Evolutionary conservation across 139 green algal species (phyloP).

Genomic region (Astrephomene gubernaculifera): DNA sequence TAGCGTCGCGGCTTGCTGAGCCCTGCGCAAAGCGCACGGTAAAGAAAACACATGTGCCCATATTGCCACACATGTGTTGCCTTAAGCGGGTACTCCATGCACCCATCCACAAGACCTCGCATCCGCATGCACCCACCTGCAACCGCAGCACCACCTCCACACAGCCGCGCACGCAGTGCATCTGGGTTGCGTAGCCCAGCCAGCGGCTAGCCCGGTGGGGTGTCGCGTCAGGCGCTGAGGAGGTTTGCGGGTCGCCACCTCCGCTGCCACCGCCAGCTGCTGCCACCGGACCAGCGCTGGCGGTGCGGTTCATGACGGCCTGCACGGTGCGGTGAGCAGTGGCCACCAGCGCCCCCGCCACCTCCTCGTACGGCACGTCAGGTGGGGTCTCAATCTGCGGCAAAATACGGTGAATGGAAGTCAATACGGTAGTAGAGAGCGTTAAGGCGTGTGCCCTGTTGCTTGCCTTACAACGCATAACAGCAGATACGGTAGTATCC

Average conservation of each 20-base stretch:
- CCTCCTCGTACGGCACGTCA: neutral
- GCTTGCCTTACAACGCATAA: no score
- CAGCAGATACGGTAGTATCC: no score
- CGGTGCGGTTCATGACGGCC: neutral
- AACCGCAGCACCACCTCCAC: neutral
- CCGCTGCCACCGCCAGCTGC: neutral
- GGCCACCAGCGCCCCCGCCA: neutral
- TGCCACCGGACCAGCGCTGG: neutral
- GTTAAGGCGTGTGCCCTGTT: no score
- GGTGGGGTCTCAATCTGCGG: neutral
- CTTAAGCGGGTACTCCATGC: no score
- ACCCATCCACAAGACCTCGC: neutral
- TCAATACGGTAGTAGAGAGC: no score
- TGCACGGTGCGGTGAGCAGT: neutral
- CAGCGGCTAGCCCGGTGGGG: neutral
- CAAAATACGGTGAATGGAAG: neutral
- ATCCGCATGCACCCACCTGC: neutral
- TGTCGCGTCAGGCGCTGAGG: neutral
- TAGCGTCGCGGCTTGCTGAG: no score
- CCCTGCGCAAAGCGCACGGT: no score
- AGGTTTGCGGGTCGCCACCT: neutral
- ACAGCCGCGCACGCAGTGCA: slow-evolving; percentile 16
- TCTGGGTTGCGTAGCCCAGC: neutral
- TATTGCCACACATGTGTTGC: neutral
- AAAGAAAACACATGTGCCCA: no score